Percentiles rank a stretch among this genome's conserved stretches.
phyloP scores from a whole-genome alignment of 805 yeast genomes.

The Pichia sporocuriosa region DNA sequence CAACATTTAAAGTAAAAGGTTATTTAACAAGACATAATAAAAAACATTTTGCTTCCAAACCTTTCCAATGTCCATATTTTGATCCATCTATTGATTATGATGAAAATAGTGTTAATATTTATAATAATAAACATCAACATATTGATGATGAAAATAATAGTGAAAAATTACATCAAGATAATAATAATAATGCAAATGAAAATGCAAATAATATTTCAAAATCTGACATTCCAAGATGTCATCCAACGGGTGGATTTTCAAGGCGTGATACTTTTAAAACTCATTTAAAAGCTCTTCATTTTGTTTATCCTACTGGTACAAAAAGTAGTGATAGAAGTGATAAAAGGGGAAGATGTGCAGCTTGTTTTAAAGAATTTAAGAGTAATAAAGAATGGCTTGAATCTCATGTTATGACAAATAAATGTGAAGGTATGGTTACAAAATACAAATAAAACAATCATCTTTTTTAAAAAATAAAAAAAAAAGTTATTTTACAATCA shows the following conservation, averaged over 20 bases:
- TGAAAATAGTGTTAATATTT: too few relatives aligned
- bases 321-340: constrained; percentile 37
- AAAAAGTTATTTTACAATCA: neutral
- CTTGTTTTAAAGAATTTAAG: constrained; percentile 45
- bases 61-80: constrained; percentile 51
- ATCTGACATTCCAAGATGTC: constrained; percentile 35
- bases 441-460: constrained; percentile 15
- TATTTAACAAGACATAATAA: constrained; percentile 50
- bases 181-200: neutral
- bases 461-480: too few relatives aligned
- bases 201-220: neutral
- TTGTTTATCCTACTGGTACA: constrained; percentile 50
- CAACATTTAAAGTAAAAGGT: constrained; percentile 44
- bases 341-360: constrained; percentile 45
- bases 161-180: neutral
- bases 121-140: too few relatives aligned
- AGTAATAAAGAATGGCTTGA: constrained; percentile 48
- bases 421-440: constrained; percentile 33
- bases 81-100: constrained; percentile 8
- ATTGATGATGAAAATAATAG: too few relatives aligned
- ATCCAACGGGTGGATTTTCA: constrained; percentile 52
- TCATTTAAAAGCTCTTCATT: constrained; percentile 50
- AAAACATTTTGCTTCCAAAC: constrained; percentile 43
- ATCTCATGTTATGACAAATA: constrained; percentile 42
- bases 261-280: constrained; percentile 55